A percentile compares a stretch with the other conserved stretches of the same genome.
These are phyloP conservation scores for Friedmanniomyces simplex DNA, from an alignment of 495 filamentous ascomycete species.

Conservation along the genomic window DNA sequence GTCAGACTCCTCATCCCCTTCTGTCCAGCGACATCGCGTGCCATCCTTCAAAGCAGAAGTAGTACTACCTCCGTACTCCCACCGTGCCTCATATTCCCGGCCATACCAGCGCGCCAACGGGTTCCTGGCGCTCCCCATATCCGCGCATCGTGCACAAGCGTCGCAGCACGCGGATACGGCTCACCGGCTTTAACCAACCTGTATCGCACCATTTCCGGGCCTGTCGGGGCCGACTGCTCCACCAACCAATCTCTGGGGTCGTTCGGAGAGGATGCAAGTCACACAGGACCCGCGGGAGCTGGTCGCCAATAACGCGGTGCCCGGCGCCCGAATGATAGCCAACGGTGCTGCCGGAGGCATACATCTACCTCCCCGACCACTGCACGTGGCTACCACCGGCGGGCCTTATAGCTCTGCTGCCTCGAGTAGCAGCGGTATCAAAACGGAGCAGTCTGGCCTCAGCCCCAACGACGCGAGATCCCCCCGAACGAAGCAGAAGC, in stretches of 20 bases:
- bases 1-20: too few relatives aligned
- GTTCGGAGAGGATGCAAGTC: neutral
- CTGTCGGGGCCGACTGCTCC: neutral
- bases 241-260: neutral
- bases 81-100: too few relatives aligned
- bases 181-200: neutral
- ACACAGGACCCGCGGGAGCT: neutral
- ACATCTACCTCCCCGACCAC: neutral
- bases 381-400: neutral
- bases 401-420: neutral
- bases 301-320: neutral
- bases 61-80: too few relatives aligned
- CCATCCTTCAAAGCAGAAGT: too few relatives aligned
- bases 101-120: too few relatives aligned
- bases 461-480: neutral
- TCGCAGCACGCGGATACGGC: too few relatives aligned
- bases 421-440: neutral
- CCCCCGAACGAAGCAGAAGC: conserved; percentile 46
- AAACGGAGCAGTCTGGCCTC: neutral
- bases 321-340: neutral
- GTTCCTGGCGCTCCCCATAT: too few relatives aligned
- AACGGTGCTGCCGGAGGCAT: neutral
- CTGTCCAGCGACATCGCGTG: too few relatives aligned
- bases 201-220: neutral
- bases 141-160: too few relatives aligned